Evolutionary conservation across 139 green algal species (phyloP).

Genomic region (Volvox reticuliferus): DNA sequence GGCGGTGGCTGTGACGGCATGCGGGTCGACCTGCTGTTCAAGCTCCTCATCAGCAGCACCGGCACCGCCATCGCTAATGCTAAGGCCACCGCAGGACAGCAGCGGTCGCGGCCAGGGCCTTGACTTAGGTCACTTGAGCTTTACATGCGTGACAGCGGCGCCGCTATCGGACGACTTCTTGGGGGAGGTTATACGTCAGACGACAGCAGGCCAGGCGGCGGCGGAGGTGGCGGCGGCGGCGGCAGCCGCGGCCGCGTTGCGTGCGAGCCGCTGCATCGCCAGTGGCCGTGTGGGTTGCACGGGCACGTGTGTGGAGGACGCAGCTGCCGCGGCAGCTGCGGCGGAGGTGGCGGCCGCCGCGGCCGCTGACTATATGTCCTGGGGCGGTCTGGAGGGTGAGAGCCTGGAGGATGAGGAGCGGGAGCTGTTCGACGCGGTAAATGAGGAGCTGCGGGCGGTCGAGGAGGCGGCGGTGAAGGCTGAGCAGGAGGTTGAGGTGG

Average conservation of each 20-base stretch:
- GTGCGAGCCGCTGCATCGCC: neutral
- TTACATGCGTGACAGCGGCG: neutral
- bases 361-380: neutral
- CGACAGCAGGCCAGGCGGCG: neutral
- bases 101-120: neutral
- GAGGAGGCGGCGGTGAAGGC: slow-evolving; percentile 6
- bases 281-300: neutral
- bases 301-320: neutral
- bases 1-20: too few relatives aligned
- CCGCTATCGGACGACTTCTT: slow-evolving; percentile 39
- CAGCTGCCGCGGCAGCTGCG: neutral
- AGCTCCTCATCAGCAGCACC: neutral
- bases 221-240: slow-evolving; percentile 33
- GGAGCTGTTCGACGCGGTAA: neutral
- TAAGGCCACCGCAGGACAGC: neutral
- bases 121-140: slow-evolving; percentile 30
- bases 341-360: neutral
- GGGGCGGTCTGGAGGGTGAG: neutral
- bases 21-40: neutral
- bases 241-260: neutral
- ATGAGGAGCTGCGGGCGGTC: neutral
- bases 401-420: neutral
- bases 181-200: slow-evolving; percentile 29
- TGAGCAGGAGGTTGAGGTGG: neutral
- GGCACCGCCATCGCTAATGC: neutral